Conservation (phyloP, 2,329 filamentous ascomycete genomes). For the Exophiala sp. region DNA sequence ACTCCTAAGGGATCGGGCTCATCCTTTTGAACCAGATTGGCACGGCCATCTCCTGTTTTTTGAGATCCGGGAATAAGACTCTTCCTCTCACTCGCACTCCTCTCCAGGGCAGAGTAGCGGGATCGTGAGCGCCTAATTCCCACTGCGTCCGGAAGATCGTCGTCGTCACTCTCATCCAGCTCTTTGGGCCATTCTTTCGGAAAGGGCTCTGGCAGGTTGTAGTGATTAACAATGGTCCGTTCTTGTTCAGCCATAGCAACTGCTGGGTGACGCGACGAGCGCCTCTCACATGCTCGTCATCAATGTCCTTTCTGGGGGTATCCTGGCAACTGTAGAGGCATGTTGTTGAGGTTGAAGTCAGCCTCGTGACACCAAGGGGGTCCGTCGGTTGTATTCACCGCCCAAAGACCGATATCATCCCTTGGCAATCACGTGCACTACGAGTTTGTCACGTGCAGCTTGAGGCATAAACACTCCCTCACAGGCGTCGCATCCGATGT, state of each 20-base stretch:
- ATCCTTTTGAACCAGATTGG: constrained; percentile 79
- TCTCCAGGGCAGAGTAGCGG: constrained; percentile 77
- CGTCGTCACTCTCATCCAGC: constrained; percentile 65
- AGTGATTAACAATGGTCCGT: constrained; percentile 75
- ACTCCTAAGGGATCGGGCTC: constrained; percentile 89
- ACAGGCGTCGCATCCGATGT: neutral
- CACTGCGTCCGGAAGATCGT: constrained; percentile 38
- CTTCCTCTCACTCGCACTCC: constrained; percentile 62
- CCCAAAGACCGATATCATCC: constrained; percentile 15
- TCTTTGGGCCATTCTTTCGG: constrained; percentile 83
- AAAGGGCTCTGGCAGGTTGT: constrained; percentile 72
- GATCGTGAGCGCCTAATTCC: constrained; percentile 59
- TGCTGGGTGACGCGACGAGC: constrained; percentile 21
- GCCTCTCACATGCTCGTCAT: neutral
- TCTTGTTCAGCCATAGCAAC: constrained; percentile 61
- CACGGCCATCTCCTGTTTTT: constrained; percentile 60
- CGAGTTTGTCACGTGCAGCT: constrained; percentile 1
- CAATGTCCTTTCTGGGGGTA: neutral
- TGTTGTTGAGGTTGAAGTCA: too few relatives aligned
- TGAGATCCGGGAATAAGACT: constrained; percentile 63
- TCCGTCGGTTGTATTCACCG: neutral
- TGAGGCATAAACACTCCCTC: neutral
- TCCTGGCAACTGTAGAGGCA: too few relatives aligned
- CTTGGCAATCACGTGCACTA: constrained; percentile 11
- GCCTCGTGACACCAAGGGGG: neutral